Base-by-base conservation (phyloP, 164 flowering plant genomes). In the Akebia trifoliata region DNA sequence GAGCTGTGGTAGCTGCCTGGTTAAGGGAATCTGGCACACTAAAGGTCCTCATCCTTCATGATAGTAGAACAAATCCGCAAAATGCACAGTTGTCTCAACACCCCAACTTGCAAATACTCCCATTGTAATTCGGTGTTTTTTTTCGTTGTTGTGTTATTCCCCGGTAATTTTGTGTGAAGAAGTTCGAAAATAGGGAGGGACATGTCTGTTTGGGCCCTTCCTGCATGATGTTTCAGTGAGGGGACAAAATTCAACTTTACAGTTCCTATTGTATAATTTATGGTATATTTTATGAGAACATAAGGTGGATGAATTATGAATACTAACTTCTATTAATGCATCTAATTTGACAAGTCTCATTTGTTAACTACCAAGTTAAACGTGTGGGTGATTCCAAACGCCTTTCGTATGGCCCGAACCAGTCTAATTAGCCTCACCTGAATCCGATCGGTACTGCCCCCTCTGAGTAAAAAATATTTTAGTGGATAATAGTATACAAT, bases 1-100 rank as follows among this genome's bases (percentile, higher is more conserved):
- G 99, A 6, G 62, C 96, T 15, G 74, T 83, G 43, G 89, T 87
- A 31, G 72, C 95, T 59, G 78, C 97, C 34, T 93, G 99, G 99
- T 69, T 90, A 48, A 84, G 69, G 68, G 90, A 87, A 58, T 81
- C 95, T 0, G 83, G 81, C 48, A 90, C 97, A 1, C 67, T 81
- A 9, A 69, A 83, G 37, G 74, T 90, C 48, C 94, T 93, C 22
- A 73, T 89, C 63, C 95, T 93, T 59, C 82, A 72, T n/a, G 95
- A 92, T 56, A 84, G 76, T 24, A 81, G 78, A 71, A 74, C 30
- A 24, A 70, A 67, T 37, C 64, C 73, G 2, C 70, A 69, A 54
- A 56, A 18, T 50, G 40, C 64, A 38, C 62, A 58, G 50, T 57
- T 57, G 11, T 73, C 52, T 54, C 67, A 66, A 49, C 50, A 58